These are phyloP conservation scores for Intubia oerlemansii DNA, from an alignment of 2,329 filamentous ascomycete genomes.

Conservation along the genomic window DNA sequence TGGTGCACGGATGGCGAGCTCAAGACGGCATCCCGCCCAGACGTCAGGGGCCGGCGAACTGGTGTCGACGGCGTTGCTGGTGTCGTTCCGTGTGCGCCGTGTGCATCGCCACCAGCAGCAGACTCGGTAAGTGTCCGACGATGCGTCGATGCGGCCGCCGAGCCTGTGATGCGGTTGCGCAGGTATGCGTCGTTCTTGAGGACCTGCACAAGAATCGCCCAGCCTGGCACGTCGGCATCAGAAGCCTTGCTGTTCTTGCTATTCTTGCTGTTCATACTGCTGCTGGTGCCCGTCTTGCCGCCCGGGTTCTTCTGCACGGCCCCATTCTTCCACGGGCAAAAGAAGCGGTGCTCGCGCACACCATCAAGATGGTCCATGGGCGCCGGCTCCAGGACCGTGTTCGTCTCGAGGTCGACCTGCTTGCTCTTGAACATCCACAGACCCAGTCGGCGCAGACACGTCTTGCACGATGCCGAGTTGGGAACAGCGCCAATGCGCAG, in stretches of 20 bases:
- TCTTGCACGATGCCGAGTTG: slow-evolving; percentile 59
- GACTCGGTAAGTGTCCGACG: no score
- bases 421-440: slow-evolving; percentile 86
- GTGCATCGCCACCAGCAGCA: neutral
- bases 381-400: slow-evolving; percentile 31
- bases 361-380: slow-evolving; percentile 48
- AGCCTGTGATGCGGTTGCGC: slow-evolving; percentile 14
- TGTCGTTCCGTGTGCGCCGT: neutral
- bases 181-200: slow-evolving; percentile 37
- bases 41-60: neutral
- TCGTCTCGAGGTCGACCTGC: slow-evolving; percentile 31
- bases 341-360: slow-evolving; percentile 55
- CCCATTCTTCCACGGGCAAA: slow-evolving; percentile 60
- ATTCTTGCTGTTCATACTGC: slow-evolving; percentile 1
- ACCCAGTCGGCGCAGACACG: slow-evolving; percentile 72
- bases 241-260: slow-evolving; percentile 10
- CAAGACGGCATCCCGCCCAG: no score
- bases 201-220: slow-evolving; percentile 31
- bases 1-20: no score
- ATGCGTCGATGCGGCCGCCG: no score
- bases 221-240: slow-evolving; percentile 23
- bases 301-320: slow-evolving; percentile 33
- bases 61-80: slow-evolving; percentile 6
- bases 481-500: slow-evolving; percentile 35
- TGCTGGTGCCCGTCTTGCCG: slow-evolving; percentile 2